These are phyloP conservation scores for Aspergillus incahuasiensis DNA, from an alignment of 495 filamentous ascomycete genomes.

Conservation along the genomic window DNA sequence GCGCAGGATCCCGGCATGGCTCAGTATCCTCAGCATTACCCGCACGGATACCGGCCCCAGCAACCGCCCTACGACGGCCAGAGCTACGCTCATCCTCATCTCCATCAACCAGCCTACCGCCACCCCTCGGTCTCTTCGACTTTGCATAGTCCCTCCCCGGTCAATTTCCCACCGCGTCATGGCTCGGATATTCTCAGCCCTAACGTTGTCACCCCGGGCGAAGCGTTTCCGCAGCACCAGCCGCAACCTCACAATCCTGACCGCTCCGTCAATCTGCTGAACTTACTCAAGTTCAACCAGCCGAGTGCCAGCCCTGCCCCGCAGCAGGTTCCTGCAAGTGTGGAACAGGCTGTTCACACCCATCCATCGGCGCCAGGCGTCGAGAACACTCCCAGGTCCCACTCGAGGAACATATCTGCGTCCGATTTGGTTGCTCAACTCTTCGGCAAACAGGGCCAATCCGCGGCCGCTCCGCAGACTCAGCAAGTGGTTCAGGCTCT, in stretches of 20 bases:
- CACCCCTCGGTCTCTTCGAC: slow-evolving; percentile 46
- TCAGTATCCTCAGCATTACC: slow-evolving; percentile 33
- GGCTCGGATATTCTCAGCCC: slow-evolving; percentile 49
- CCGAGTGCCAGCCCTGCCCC: slow-evolving; percentile 27
- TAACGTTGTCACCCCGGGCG: slow-evolving; percentile 39
- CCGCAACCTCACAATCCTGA: slow-evolving; percentile 45
- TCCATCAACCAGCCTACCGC: slow-evolving; percentile 37
- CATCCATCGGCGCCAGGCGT: slow-evolving; percentile 32
- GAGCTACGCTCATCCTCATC: slow-evolving; percentile 33
- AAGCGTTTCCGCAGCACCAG: slow-evolving; percentile 26
- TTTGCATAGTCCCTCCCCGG: slow-evolving; percentile 40
- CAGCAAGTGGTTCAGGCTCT: slow-evolving; percentile 28
- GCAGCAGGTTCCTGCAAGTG: slow-evolving; percentile 25
- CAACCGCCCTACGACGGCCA: slow-evolving; percentile 37
- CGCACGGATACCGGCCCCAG: slow-evolving; percentile 31
- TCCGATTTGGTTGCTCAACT: slow-evolving; percentile 63
- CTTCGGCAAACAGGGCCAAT: slow-evolving; percentile 36
- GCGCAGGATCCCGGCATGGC: slow-evolving; percentile 31
- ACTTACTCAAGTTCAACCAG: slow-evolving; percentile 80
- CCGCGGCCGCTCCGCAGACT: slow-evolving; percentile 18
- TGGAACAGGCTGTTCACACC: slow-evolving; percentile 37
- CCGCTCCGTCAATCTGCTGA: slow-evolving; percentile 69
- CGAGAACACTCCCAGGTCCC: slow-evolving; percentile 33
- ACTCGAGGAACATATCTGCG: slow-evolving; percentile 53
- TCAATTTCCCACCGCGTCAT: slow-evolving; percentile 42